Evolutionary conservation across 2,329 filamentous ascomycete species (phyloP), one percentile per base, ranked within the genome.

Genomic region (Penicillium sp.): DNA sequence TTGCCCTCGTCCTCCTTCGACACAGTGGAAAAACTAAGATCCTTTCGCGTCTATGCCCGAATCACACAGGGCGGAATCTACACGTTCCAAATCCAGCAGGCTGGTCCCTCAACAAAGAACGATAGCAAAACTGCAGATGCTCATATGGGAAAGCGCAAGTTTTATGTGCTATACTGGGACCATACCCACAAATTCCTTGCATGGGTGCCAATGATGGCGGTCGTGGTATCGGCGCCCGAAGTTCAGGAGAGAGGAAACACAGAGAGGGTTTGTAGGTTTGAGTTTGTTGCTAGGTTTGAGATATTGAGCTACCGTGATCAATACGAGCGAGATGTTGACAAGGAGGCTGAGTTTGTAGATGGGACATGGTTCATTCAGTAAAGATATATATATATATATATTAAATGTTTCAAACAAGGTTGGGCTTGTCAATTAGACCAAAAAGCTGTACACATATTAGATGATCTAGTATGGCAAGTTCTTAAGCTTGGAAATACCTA

Each of bases 231-330:
- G 30, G 26, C 30, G 23, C n/a, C 48, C n/a, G 40, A 40, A 23
- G 48, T 14, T n/a, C 48, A 51, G 30, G 23, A 33, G 9, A 33
- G 30, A 30, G 30, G 35, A 23, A 28, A 20, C n/a, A 42, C 18
- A 12, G 47, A 50, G 38, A 33, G 33, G 20, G 6, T 38, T 20
- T 50, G 28, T 38, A 38, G 38, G 16, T 50, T 50, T 38, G 47
- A 50, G 38, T 50, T 50, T 38, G 18, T 50, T 16, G 47, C 47
- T 28, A 50, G 12, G 30, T 18, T 51, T 28, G 48, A 51, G 33
- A 40, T 51, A 38, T 9, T 33, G 28, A 33, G 28, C 9, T 7
- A 20, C 40, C 40, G 21, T 11, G 40, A 42, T 3, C n/a, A 42
- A 5, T 33, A 33, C 28, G n/a, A 42, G n/a, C 40, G n/a, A 42